Evolutionary conservation across 352 stramenopile genomes (phyloP), one percentile per base, ranked within the genome.

Genomic region (Phytophthora ramorum): DNA sequence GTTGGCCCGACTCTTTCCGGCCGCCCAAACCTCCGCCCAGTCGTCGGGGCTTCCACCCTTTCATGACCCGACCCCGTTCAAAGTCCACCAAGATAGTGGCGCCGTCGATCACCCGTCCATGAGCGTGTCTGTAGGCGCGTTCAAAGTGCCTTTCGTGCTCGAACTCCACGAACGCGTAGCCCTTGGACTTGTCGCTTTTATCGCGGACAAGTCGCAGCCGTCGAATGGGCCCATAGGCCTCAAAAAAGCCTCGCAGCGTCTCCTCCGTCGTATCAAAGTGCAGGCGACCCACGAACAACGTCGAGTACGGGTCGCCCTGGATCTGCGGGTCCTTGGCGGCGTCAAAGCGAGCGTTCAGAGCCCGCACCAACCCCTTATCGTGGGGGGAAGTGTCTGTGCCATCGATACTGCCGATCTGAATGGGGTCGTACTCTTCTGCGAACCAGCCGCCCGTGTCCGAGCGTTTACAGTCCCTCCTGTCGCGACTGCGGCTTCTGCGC

Each of bases 151-250:
- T 65, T 57, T 90, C 82, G 35, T 71, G 50, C 32, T 66, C 71
- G 51, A 90, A 95, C 57, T 92, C 85, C 24, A 95, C 64, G 63
- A 95, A 95, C 26, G 87, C 85, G 71, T 95, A 93, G 44, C 85
- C 85, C 34, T 81, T 87, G 58, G 84, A 92, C 48, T 76, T 76
- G 53, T 83, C 55, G 34, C 69, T 76, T 10, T 85, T 73, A 49
- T 95, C 81, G 9, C 78, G 76, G 49, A 95, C 87, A 5, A 95
- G 72, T 22, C 85, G 83, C 53, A 90, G 51, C n/a, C 65, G 69
- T 6, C 54, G 28, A 44, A 95, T 71, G 3, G 58, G 51, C 16
- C 87, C 87, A 28, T 79, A 93, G 10, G 41, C 32, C 8, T 48
- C 47, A 50, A 95, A 95, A 32, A 83, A 70, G 0, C 44, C 7